A percentile compares a stretch with the other conserved stretches of the same genome.
phyloP scores from a whole-genome alignment of 108 stramenopile species.

The Fragilaria radians region DNA sequence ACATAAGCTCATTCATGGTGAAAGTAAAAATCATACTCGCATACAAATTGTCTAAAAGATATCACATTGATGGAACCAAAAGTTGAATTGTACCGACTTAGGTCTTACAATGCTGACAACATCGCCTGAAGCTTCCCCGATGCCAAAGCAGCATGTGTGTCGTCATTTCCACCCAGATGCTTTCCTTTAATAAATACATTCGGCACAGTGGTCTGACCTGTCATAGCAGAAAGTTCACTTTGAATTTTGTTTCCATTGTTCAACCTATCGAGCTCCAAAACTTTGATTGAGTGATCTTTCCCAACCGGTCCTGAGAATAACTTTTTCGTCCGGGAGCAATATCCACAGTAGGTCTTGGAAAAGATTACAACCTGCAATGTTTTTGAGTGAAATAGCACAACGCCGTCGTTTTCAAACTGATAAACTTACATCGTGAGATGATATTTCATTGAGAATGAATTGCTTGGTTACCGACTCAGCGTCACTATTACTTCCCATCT shows the following conservation, averaged over 20 bases:
- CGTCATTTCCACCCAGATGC: slow-evolving; percentile 66
- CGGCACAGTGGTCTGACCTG: slow-evolving; percentile 56
- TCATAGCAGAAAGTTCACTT: slow-evolving; percentile 20
- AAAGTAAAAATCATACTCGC: too few species aligned
- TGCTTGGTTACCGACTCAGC: too few species aligned
- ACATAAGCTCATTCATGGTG: too few species aligned
- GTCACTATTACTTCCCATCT: too few species aligned
- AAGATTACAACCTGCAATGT: slow-evolving; percentile 32
- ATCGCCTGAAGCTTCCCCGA: slow-evolving; percentile 29
- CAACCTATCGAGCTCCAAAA: slow-evolving; percentile 57
- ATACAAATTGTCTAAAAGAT: too few species aligned
- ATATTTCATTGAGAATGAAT: too few species aligned
- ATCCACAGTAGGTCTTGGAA: slow-evolving; percentile 70
- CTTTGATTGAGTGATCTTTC: slow-evolving; percentile 26
- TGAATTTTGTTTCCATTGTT: slow-evolving; percentile 52
- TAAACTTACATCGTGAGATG: too few species aligned
- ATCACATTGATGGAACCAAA: too few species aligned
- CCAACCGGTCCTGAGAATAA: slow-evolving; percentile 36
- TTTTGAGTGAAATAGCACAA: too few species aligned
- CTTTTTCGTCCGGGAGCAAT: slow-evolving; percentile 60
- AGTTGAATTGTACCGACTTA: too few species aligned
- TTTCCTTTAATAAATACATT: slow-evolving; percentile 67
- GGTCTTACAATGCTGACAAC: neutral
- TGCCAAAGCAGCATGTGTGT: slow-evolving; percentile 36
- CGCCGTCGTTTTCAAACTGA: too few species aligned